Percentiles rank a stretch among this genome's conserved stretches.
These are phyloP conservation scores for Pyrenopolyporus hunteri DNA, from an alignment of 495 filamentous ascomycete species.

Conservation along the genomic window DNA sequence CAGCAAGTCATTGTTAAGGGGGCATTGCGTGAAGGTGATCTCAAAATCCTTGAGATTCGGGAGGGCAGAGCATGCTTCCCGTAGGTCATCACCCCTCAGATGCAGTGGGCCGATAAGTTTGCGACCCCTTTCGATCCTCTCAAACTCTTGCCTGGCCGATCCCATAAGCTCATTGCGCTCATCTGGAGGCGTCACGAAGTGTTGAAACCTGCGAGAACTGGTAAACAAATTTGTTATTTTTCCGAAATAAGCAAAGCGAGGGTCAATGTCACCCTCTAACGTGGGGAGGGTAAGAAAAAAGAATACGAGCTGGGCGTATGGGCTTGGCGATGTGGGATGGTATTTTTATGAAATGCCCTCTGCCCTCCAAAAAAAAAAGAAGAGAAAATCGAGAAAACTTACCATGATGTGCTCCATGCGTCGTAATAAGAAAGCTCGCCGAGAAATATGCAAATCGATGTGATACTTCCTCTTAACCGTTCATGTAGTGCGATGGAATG, in stretches of 20 bases:
- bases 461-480: conserved; percentile 50
- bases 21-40: conserved; percentile 51
- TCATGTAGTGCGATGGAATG: conserved; percentile 51
- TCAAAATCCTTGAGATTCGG: conserved; percentile 52
- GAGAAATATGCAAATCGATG: conserved; percentile 53
- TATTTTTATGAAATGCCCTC: not conserved
- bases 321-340: not conserved
- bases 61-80: conserved; percentile 50
- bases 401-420: conserved; percentile 48
- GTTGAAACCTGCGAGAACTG: conserved; percentile 42
- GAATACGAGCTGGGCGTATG: not conserved
- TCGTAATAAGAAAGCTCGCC: conserved; percentile 51
- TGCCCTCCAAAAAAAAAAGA: not conserved
- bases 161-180: conserved; percentile 46
- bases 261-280: conserved; percentile 9
- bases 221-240: conserved; percentile 20
- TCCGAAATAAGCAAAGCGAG: not conserved
- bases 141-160: conserved; percentile 46
- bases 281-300: not conserved
- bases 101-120: conserved; percentile 48
- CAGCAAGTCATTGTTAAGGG: conserved; percentile 47
- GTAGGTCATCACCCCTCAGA: conserved; percentile 45
- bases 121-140: conserved; percentile 46
- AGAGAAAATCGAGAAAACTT: conserved; percentile 3
- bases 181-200: conserved; percentile 50